phyloP scores from a whole-genome alignment of 1,139 yeast species.

The Wickerhamiella pararugosa region DNA sequence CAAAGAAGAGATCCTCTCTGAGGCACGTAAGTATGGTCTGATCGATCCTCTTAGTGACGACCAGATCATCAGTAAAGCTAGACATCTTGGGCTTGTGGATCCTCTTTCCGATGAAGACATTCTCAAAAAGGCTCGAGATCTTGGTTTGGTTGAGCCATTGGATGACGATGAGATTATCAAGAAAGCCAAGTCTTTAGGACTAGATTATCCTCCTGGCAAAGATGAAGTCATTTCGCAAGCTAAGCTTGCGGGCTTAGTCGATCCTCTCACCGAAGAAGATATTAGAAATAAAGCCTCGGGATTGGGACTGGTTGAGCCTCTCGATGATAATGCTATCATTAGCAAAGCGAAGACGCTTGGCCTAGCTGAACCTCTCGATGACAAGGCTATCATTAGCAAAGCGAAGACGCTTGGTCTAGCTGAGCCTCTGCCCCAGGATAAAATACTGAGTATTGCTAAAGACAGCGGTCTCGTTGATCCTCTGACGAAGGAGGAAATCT shows the following conservation, averaged over 20 bases:
- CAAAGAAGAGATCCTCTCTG: background rate
- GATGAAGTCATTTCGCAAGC: conserved; percentile 5
- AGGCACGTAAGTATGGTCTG: conserved; percentile 10
- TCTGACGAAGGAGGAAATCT: conserved; percentile 5
- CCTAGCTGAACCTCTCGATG: conserved; percentile 7
- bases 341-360: conserved; percentile 9
- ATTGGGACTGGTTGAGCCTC: conserved; percentile 12
- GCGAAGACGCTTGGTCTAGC: conserved; percentile 11
- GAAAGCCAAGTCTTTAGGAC: background rate
- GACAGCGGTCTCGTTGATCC: conserved; percentile 9
- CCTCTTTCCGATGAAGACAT: conserved; percentile 6
- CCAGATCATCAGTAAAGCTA: conserved; percentile 11
- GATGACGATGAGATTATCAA: background rate
- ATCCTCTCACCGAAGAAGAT: conserved; percentile 7
- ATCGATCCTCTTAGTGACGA: conserved; percentile 7
- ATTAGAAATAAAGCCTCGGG: conserved; percentile 7
- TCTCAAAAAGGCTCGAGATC: background rate
- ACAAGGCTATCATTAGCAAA: conserved; percentile 8
- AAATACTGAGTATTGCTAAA: conserved; percentile 5
- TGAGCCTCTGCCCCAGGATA: conserved; percentile 5
- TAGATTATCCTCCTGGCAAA: conserved; percentile 8
- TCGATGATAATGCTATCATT: conserved; percentile 8
- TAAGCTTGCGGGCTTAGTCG: conserved; percentile 9
- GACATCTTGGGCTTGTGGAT: conserved; percentile 7
- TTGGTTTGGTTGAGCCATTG: conserved; percentile 9